These are phyloP conservation scores for Kluyveromyces sp. DNA, from an alignment of 1,139 yeast genomes.

Conservation along the genomic window DNA sequence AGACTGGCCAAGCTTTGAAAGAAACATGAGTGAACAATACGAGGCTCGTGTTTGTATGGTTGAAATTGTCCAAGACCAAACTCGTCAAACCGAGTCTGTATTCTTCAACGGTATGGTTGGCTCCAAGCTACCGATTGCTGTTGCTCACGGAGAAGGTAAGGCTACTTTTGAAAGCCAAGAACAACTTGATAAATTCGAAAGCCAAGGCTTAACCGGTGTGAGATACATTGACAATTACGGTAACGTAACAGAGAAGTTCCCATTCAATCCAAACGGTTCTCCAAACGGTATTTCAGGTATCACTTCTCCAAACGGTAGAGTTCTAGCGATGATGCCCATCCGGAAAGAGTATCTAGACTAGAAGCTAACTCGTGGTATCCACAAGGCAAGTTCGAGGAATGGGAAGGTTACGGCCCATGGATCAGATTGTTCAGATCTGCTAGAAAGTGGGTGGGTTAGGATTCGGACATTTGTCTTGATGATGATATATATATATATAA, in stretches of 20 bases:
- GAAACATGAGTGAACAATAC: conserved; percentile 87
- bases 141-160: conserved; percentile 98
- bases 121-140: conserved; percentile 88
- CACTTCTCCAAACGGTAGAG: conserved; percentile 84
- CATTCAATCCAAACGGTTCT: conserved; percentile 95
- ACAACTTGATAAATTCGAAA: conserved; percentile 40
- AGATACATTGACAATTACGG: conserved; percentile 91
- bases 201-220: conserved; percentile 51
- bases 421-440: conserved; percentile 87
- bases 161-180: conserved; percentile 51
- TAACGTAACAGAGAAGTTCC: conserved; percentile 69
- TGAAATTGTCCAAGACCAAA: conserved; percentile 55
- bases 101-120: conserved; percentile 90
- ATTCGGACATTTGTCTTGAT: neutral
- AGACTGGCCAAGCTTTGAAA: conserved; percentile 94
- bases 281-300: conserved; percentile 92
- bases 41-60: conserved; percentile 94
- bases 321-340: conserved; percentile 99
- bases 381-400: conserved; percentile 47
- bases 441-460: conserved; percentile 77
- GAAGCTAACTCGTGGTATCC: conserved; percentile 94
- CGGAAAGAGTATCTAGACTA: conserved; percentile 86
- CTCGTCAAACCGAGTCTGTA: conserved; percentile 45
- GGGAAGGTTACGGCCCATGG: conserved; percentile 91
- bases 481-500: no score